Base-by-base conservation (phyloP, 176 grass and related monocot species). In the Thinopyrum elongatum region DNA sequence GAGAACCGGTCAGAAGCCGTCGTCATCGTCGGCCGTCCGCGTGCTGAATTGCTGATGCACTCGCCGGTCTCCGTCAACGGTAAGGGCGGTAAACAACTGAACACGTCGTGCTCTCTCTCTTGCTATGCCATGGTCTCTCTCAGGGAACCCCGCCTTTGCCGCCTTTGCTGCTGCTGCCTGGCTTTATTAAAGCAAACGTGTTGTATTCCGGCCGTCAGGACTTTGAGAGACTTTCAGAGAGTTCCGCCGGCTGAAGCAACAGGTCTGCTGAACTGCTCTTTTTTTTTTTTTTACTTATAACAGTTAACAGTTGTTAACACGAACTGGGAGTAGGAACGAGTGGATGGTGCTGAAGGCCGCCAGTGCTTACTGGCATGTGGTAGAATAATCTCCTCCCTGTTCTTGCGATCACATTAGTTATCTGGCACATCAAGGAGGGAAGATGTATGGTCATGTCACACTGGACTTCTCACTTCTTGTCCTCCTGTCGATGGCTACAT, bases 131-230 rank as follows among this genome's bases (percentile, higher is more conserved):
- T 8, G 72, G n/a, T 19, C 29, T 15, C 28, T 17, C 28, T 11
- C 29, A 6, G 13, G 60, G 38, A 59, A 68, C 35, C 22, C 44
- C 74, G 58, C 3, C 25, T n/a, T 80, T 58, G 62, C 42, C 74
- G 55, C 4, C n/a, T 11, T 66, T 42, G 62, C 2, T 67, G 5
- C 44, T 1, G 16, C 38, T 73, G 46, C 7, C 29, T 58, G 34
- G 74, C 72, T 77, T 84, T 86, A 14, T 65, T 10, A 87, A 83
- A 75, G 59, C 14, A 75, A 85, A 87, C 80, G 84, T 90, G 84
- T 6, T 44, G 23, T 9, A 64, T 80, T 74, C 22, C 33, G 58
- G 65, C 66, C 58, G 58, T 58, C 66, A 87, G n/a, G n/a, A n/a
- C n/a, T n/a, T n/a, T n/a, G n/a, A n/a, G 42, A 38, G 44, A 65